Conservation (phyloP, 1,284 basidiomycete genomes). For the Schizophyllum amplum region DNA sequence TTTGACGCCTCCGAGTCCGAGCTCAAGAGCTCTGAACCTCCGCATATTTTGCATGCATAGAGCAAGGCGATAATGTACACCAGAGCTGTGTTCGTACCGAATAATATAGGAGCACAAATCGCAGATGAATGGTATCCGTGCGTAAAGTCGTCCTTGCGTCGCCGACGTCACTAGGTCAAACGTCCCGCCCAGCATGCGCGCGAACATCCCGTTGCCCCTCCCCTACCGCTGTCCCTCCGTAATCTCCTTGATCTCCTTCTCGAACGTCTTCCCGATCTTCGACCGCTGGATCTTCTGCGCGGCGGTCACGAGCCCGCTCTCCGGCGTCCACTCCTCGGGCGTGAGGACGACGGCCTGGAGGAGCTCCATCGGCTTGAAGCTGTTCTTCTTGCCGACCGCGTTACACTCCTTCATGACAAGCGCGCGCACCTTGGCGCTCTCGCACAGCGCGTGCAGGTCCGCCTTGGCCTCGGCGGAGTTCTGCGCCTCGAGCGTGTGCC, state of each 20-base stretch:
- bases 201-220: too few relatives aligned
- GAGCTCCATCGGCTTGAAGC: constrained; percentile 80
- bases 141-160: too few relatives aligned
- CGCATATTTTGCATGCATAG: too few relatives aligned
- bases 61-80: too few relatives aligned
- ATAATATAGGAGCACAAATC: too few relatives aligned
- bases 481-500: constrained; percentile 35
- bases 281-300: constrained; percentile 88
- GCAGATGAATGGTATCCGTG: too few relatives aligned
- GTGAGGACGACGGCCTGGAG: constrained; percentile 76
- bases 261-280: constrained; percentile 64
- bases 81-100: too few relatives aligned
- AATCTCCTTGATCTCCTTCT: constrained; percentile 54
- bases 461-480: background rate
- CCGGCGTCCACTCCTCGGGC: constrained; percentile 86
- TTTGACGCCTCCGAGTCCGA: too few relatives aligned
- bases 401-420: constrained; percentile 79
- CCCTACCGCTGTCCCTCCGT: background rate
- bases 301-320: constrained; percentile 82
- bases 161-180: too few relatives aligned
- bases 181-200: too few relatives aligned
- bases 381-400: constrained; percentile 75
- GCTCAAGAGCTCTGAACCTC: too few relatives aligned
- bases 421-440: constrained; percentile 48
- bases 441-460: constrained; percentile 56